Evolutionary conservation across 2,329 filamentous ascomycete genomes (phyloP), one percentile per base, ranked within the genome.

Genomic region (Hymenoscyphus fraxineus): DNA sequence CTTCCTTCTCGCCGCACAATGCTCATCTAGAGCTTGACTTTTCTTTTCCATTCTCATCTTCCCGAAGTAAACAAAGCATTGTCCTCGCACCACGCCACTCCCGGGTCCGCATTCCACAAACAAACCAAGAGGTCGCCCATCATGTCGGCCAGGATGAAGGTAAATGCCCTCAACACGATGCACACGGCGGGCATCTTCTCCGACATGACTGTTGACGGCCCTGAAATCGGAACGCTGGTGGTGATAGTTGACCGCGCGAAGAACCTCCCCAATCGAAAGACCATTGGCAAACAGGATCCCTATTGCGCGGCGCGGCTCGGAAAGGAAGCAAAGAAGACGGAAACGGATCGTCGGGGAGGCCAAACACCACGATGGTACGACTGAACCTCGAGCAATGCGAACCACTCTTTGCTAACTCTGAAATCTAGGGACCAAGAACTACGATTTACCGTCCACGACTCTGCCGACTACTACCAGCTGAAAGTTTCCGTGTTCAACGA

Each of bases 401-500:
- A 39, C 13, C 22, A 13, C 12, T 51, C 27, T 41, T 3, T 27
- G 38, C 69, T 71, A 70, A 74, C 66, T 51, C 58, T 47, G 22
- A 61, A 54, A 13, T 63, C 68, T 74, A 99, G 95, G 95, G 95
- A 99, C 77, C 92, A 98, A 78, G 95, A 99, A 77, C 85, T 99
- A 56, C 92, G 95, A 67, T 99, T 98, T 75, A 92, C 87, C 56
- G 95, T 99, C 16, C 94, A 97, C 82, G 93, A 98, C 74, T 97
- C 93, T 16, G 89, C 93, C 19, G 95, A 99, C 78, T 99, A 99
- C 81, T 93, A 92, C 78, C 92, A 93, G 76, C 84, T 99, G 64
- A 99, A 99, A 76, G 84, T 98, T 16, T 97, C 94, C 2, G 86
- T 98, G 6, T 99, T 99, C 80, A 97, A 97, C 75, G 95, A 99